Conservation (phyloP, 495 filamentous ascomycete species). For the Letharia lupina region DNA sequence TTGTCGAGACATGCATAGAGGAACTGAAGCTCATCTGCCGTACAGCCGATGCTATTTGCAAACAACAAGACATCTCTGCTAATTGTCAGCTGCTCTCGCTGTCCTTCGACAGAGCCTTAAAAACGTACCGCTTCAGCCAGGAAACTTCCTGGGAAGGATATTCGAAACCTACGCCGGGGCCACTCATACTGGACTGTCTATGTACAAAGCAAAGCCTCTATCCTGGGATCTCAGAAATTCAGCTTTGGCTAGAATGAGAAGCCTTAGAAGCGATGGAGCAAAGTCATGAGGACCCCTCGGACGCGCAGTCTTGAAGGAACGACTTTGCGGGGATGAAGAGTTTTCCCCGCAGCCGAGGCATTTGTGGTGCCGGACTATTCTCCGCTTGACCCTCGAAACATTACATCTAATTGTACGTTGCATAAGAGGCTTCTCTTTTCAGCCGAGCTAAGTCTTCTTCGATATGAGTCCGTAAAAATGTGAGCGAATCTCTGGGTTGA, state of each 20-base stretch:
- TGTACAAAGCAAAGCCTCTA: not conserved
- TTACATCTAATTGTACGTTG: not conserved
- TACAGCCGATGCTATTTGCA: slow-evolving; percentile 77
- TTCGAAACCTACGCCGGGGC: slow-evolving; percentile 70
- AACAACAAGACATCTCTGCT: slow-evolving; percentile 65
- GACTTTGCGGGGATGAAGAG: not conserved
- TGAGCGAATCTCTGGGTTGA: not conserved
- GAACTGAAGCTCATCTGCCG: slow-evolving; percentile 80
- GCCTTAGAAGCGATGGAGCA: not conserved
- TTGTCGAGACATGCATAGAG: slow-evolving; percentile 55
- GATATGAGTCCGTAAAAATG: not conserved
- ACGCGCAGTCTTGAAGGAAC: not conserved
- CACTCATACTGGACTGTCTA: slow-evolving; percentile 33
- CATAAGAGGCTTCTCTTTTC: not conserved
- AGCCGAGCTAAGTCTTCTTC: not conserved
- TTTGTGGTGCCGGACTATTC: not conserved
- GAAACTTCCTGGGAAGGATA: slow-evolving; percentile 62
- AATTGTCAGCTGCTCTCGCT: slow-evolving; percentile 3
- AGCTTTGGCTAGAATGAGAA: not conserved
- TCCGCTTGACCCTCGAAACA: not conserved
- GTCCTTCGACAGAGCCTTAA: not conserved
- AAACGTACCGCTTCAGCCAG: slow-evolving; percentile 61
- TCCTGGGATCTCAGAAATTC: not conserved
- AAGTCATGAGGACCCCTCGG: not conserved
- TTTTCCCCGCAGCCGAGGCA: not conserved